Percentiles rank a stretch among this genome's conserved stretches.
These are phyloP conservation scores for Bathelium albidoporum DNA, from an alignment of 495 filamentous ascomycete species.

Conservation along the genomic window DNA sequence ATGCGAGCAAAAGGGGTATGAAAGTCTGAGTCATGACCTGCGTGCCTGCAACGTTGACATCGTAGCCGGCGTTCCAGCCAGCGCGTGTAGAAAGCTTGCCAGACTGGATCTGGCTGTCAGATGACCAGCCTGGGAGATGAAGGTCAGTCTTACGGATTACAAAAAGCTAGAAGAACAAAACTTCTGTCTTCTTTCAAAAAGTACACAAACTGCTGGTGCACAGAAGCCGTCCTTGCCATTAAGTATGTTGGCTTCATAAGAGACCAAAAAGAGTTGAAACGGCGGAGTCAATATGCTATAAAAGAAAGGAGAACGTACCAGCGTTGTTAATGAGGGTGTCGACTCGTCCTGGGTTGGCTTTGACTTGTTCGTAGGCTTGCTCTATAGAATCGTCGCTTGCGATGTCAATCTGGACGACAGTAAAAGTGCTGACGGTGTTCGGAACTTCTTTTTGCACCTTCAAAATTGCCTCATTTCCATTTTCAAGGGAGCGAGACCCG, in stretches of 20 bases:
- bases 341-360: slow-evolving; percentile 18
- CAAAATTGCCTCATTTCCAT: slow-evolving; percentile 26
- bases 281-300: too few species aligned
- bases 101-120: slow-evolving; percentile 21
- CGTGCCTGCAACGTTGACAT: slow-evolving; percentile 42
- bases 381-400: slow-evolving; percentile 27
- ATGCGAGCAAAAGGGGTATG: slow-evolving; percentile 42
- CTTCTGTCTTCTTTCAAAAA: too few species aligned
- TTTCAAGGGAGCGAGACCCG: slow-evolving; percentile 26
- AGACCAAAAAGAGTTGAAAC: too few species aligned
- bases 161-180: too few species aligned
- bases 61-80: slow-evolving; percentile 34
- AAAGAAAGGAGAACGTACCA: slow-evolving; percentile 20
- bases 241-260: too few species aligned
- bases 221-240: too few species aligned
- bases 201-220: too few species aligned
- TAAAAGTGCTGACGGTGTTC: slow-evolving; percentile 18
- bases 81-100: slow-evolving; percentile 34
- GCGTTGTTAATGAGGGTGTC: slow-evolving; percentile 30
- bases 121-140: slow-evolving; percentile 14
- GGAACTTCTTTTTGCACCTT: slow-evolving; percentile 22
- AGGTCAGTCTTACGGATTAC: slow-evolving; percentile 9
- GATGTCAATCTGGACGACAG: slow-evolving; percentile 27
- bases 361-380: slow-evolving; percentile 26
- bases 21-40: slow-evolving; percentile 38